Evolutionary conservation across 73 alveolate genomes (phyloP), one percentile per base, ranked within the genome.

Genomic region (Durusdinium trenchii): DNA sequence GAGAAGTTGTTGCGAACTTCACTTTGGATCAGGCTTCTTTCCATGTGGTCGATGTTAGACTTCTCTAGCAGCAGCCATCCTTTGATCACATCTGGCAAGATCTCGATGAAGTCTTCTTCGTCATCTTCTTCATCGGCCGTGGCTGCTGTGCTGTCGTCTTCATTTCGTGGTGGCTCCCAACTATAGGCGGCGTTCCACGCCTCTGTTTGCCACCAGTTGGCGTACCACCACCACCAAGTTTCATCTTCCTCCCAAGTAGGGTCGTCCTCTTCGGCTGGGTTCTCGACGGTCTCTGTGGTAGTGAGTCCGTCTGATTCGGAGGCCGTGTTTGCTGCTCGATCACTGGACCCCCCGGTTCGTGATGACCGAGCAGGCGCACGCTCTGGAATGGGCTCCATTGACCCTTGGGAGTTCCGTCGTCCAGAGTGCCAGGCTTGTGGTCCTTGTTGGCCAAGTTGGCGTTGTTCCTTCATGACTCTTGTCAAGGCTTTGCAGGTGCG

Each of bases 51-150:
- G 50, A 82, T 7, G 51, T 40, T 40, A 38, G 89, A 60, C 43
- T 78, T 78, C 64, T 78, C 89, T 9, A 75, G 35, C 54, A 75
- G 86, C 50, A 75, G 54, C 86, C 86, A 75, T 42, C 86, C 86
- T 38, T 79, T 40, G 38, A 79, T 79, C 47, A 46, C 45, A 12
- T 79, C 67, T 10, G 91, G 91, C 16, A 79, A 67, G 40, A 79
- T 45, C 45, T 79, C 91, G 40, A 79, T 42, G 45, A 79, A 23
- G 67, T 40, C 91, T 42, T 79, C 91, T 5, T 79, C 91, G 50
- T 79, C 91, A 28, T 40, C 91, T 7, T 38, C 61, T 6, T n/a
- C 43, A 45, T 30, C 45, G 12, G 40, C 69, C 67, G 45, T 6
- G 9, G 23, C 43, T 67, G n/a, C n/a, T n/a, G n/a, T n/a, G n/a